phyloP scores from a whole-genome alignment of 805 yeast species.

The Lachancea sp. region DNA sequence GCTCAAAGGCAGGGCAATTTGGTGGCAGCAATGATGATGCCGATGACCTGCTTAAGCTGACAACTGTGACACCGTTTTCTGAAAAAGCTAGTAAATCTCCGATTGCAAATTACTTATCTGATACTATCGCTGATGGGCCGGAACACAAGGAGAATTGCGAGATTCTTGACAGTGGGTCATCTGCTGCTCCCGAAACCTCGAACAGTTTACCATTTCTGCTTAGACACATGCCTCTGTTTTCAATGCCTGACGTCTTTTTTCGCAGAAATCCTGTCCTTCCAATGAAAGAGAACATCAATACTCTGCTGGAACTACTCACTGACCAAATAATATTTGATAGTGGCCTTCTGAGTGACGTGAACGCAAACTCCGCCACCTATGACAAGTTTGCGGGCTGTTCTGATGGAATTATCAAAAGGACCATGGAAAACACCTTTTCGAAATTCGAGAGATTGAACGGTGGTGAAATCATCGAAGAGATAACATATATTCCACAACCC shows the following conservation, averaged over 20 bases:
- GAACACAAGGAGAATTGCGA: not conserved
- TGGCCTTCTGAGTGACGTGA: conserved; percentile 44
- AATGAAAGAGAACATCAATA: conserved; percentile 12
- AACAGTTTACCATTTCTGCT: conserved; percentile 65
- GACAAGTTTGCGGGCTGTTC: conserved; percentile 16
- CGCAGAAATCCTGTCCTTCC: conserved; percentile 19
- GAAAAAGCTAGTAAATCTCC: conserved; percentile 3
- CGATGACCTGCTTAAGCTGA: conserved; percentile 1
- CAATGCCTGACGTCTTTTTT: conserved; percentile 51
- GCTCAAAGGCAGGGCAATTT: not conserved
- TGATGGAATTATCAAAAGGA: conserved; percentile 19
- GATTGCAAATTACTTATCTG: not conserved
- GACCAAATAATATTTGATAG: conserved; percentile 33
- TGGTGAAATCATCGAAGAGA: conserved; percentile 20
- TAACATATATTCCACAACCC: conserved; percentile 24
- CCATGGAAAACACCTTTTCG: conserved; percentile 19
- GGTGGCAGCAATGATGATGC: not conserved
- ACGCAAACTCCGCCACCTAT: conserved; percentile 50
- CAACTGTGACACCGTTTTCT: not conserved
- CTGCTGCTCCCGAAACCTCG: conserved; percentile 30
- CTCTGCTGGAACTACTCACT: conserved; percentile 24
- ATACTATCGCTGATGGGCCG: not conserved
- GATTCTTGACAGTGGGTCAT: not conserved
- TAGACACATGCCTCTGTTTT: conserved; percentile 53
- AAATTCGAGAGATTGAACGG: conserved; percentile 24